Conservation (phyloP, 257 asterid genomes). For the Orobanche coerulescens region DNA sequence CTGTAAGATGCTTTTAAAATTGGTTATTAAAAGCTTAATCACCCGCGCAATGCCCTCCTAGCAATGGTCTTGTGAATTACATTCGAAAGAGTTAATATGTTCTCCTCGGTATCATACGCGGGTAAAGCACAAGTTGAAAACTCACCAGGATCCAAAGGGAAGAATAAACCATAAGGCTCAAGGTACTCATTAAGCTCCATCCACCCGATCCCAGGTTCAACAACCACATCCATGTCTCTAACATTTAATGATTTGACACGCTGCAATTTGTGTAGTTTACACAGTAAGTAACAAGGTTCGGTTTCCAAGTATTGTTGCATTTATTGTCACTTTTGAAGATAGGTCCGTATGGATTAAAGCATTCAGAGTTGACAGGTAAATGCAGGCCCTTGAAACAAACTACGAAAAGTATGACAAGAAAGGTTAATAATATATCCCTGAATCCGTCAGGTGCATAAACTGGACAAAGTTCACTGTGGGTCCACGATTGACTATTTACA, state of each 20-base stretch:
- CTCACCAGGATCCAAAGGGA: slow-evolving; percentile 96
- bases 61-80: not conserved
- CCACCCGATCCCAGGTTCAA: slow-evolving; percentile 99
- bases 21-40: slow-evolving; percentile 10
- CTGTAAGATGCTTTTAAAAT: not conserved
- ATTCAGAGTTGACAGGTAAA: not conserved
- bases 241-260: slow-evolving; percentile 62
- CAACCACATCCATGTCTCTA: slow-evolving; percentile 95
- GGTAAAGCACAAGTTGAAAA: not conserved
- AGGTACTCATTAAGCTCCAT: slow-evolving; percentile 91
- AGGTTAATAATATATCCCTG: slow-evolving; percentile 1
- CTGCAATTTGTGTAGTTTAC: slow-evolving; percentile 35
- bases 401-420: not conserved
- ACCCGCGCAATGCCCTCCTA: not conserved
- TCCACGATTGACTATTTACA: not conserved
- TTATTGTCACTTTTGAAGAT: not conserved
- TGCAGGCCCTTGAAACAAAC: not conserved
- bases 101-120: not conserved
- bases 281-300: slow-evolving; percentile 25
- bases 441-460: slow-evolving; percentile 2
- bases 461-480: not conserved
- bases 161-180: slow-evolving; percentile 91
- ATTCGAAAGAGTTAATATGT: not conserved
- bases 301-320: slow-evolving; percentile 7
- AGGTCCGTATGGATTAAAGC: not conserved